phyloP scores from a whole-genome alignment of 129 eudicot species.

The Chrysanthemum makinoi region DNA sequence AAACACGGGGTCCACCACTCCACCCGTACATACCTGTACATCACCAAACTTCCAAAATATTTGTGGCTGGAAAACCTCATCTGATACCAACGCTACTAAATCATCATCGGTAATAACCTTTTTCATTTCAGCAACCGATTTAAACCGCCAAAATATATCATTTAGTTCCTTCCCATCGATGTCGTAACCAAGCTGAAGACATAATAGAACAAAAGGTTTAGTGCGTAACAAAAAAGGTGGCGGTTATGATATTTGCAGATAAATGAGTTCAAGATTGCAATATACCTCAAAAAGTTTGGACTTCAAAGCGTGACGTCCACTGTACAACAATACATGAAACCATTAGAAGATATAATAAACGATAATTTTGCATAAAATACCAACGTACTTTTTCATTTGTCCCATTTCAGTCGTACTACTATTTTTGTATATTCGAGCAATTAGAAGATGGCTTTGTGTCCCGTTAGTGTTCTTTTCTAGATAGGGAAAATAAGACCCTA shows the following conservation, averaged over 20 bases:
- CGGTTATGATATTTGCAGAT: not conserved
- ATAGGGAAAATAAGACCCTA: no score
- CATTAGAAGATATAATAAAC: not conserved
- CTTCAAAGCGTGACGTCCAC: conserved; percentile 91
- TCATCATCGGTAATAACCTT: conserved; percentile 88
- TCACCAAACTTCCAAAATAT: conserved; percentile 81
- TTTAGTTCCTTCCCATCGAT: conserved; percentile 27
- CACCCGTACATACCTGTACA: conserved; percentile 55
- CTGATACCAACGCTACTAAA: conserved; percentile 75
- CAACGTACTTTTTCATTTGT: no score
- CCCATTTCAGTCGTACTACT: no score
- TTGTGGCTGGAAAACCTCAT: conserved; percentile 97
- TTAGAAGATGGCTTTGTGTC: no score
- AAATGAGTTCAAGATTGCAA: conserved; percentile 9
- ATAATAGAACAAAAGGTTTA: not conserved
- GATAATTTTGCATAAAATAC: not conserved
- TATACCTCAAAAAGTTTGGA: conserved; percentile 73
- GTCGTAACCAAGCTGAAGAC: conserved; percentile 24
- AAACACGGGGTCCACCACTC: no score
- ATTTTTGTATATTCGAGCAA: no score
- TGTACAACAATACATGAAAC: conserved; percentile 24
- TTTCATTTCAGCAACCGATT: conserved; percentile 30
- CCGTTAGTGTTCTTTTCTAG: no score
- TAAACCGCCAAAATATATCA: conserved; percentile 31
- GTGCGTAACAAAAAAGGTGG: not conserved